These are phyloP conservation scores for Exophiala xenobiotica DNA, from an alignment of 2,329 filamentous ascomycete species.

Conservation along the genomic window DNA sequence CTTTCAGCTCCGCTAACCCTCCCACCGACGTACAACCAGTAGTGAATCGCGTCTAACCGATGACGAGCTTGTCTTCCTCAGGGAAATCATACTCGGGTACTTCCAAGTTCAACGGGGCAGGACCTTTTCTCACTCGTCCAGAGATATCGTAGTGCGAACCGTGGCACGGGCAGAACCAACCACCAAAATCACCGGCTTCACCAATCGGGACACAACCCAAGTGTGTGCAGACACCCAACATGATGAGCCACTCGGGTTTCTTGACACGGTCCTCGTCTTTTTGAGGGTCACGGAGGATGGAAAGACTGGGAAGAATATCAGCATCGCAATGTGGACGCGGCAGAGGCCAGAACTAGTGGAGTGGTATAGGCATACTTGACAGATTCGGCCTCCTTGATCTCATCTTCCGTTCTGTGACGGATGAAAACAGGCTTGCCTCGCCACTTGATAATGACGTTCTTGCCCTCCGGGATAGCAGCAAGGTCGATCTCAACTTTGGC, in stretches of 20 bases:
- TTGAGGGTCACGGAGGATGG: constrained; percentile 86
- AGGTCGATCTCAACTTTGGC: constrained; percentile 99
- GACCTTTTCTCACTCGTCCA: constrained; percentile 94
- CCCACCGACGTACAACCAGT: background rate
- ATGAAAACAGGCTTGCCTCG: constrained; percentile 99
- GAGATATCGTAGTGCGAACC: constrained; percentile 99
- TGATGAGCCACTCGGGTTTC: constrained; percentile 98
- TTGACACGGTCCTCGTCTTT: constrained; percentile 88
- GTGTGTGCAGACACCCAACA: constrained; percentile 99
- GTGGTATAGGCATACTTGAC: constrained; percentile 54
- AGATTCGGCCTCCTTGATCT: constrained; percentile 93
- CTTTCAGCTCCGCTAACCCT: no score
- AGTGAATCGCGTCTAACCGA: constrained; percentile 68
- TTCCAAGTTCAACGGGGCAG: constrained; percentile 96
- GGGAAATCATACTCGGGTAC: constrained; percentile 90
- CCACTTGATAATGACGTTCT: constrained; percentile 99
- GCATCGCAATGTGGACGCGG: background rate
- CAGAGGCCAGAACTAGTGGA: background rate
- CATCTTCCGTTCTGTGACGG: constrained; percentile 88
- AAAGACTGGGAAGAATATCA: constrained; percentile 45
- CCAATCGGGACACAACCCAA: constrained; percentile 98
- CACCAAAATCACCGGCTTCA: constrained; percentile 95
- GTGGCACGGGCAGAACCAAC: constrained; percentile 99
- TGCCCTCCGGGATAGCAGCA: constrained; percentile 90
- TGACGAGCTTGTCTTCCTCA: constrained; percentile 81